Base-by-base conservation (phyloP, 1,139 yeast species). In the Blastobotrys serpentis region DNA sequence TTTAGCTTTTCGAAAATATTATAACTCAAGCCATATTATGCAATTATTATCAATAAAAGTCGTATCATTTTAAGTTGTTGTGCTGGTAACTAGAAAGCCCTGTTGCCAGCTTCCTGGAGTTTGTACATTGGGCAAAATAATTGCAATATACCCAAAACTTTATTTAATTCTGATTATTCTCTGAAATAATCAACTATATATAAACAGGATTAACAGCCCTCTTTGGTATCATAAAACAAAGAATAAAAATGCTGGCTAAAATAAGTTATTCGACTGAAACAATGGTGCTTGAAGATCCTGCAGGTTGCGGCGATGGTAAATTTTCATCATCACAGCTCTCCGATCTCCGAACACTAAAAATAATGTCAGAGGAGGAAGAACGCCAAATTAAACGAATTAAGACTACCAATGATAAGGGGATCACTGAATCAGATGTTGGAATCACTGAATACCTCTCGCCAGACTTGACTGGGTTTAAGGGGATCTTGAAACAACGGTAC, bases 401-500 rank as follows among this genome's bases (percentile, higher is more conserved):
- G 40, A 33, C 26, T 10, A 42, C 25, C 10, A 17, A 26, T 8
- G 36, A 38, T 11, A 32, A 33, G 13, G 73, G 74, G 2, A 69
- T 77, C 36, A 73, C 71, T 47, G 97, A 87, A 65, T 47, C 58
- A 4, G 94, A 86, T 66, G 98, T 90, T 7, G 98, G 98, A 4
- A 90, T 92, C 54, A 81, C 88, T 1, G 78, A 79, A 49, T 89
- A 73, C 60, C 69, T 88, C 34, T 80, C 82, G 43, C 63, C 74
- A 3, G 73, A 70, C 11, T 65, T 73, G 7, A 69, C 76, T 2
- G 95, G 96, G 2, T 88, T 92, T 56, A 67, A 67, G 21, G 98
- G 98, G 1, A 76, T 78, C 11, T 74, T 92, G 57, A 92, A 92
- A 66, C 95, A 86, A 61, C 75, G 96, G 54, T 89, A 89, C 68